Percentiles rank a stretch among this genome's conserved stretches.
Evolutionary conservation across 2,329 filamentous ascomycete species (phyloP).

Genomic region (Phialophora macrospora): DNA sequence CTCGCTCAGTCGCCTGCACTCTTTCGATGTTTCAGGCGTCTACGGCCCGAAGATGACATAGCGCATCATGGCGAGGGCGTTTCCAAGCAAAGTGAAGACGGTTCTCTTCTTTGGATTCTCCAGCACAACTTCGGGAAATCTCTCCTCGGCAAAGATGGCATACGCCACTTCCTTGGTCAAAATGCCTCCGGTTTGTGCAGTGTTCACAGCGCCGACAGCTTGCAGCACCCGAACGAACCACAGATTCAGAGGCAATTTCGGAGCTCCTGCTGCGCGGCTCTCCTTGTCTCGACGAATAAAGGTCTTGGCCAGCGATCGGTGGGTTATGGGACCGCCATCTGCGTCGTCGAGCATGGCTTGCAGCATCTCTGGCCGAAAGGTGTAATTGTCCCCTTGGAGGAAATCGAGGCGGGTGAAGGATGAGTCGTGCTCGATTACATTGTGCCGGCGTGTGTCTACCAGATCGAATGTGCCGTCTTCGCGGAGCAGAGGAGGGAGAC

Average conservation of each 20-base stretch:
- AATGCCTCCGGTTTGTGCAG: constrained; percentile 38
- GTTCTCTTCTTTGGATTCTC: constrained; percentile 38
- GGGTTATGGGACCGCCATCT: constrained; percentile 41
- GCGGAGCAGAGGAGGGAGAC: constrained; percentile 34
- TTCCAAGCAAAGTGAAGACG: constrained; percentile 37
- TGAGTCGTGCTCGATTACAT: constrained; percentile 45
- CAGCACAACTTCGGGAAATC: constrained; percentile 42
- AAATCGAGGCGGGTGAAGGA: constrained; percentile 45
- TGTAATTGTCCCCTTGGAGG: constrained; percentile 45
- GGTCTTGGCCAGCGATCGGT: constrained; percentile 41
- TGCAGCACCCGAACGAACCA: constrained; percentile 43
- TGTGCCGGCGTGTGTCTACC: constrained; percentile 43
- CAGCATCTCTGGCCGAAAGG: constrained; percentile 43
- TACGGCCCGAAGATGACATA: constrained; percentile 32
- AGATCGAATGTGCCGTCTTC: constrained; percentile 44
- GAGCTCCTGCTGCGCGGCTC: constrained; percentile 39
- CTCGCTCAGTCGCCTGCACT: constrained; percentile 11
- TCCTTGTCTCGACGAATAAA: constrained; percentile 42
- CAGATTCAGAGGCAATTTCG: constrained; percentile 39
- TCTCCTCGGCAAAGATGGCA: constrained; percentile 43
- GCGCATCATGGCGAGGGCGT: constrained; percentile 34
- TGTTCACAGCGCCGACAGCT: constrained; percentile 40
- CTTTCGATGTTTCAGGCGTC: not conserved
- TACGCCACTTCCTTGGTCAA: constrained; percentile 37
- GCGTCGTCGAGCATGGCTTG: constrained; percentile 43